phyloP scores from a whole-genome alignment of 2,329 filamentous ascomycete species.

The Coniochaeta pulveracea region DNA sequence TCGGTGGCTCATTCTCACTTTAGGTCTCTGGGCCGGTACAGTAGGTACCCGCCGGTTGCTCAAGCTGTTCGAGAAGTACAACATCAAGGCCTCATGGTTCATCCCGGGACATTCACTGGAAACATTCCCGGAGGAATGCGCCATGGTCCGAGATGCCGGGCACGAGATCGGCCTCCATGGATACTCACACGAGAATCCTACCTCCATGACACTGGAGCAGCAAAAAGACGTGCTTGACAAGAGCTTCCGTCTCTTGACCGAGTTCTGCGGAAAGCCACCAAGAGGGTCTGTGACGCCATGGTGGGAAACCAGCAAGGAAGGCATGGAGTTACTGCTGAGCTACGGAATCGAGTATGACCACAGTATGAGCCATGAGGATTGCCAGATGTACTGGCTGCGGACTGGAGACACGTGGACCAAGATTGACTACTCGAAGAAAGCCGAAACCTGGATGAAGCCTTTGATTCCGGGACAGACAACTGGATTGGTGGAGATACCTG shows the following conservation, averaged over 20 bases:
- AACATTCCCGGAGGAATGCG: slow-evolving; percentile 30
- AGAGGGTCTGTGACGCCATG: slow-evolving; percentile 62
- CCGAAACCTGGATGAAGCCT: slow-evolving; percentile 55
- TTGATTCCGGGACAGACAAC: slow-evolving; percentile 44
- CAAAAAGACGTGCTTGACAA: slow-evolving; percentile 66
- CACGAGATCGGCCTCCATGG: slow-evolving; percentile 36
- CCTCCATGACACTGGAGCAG: slow-evolving; percentile 58
- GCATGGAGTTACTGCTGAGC: slow-evolving; percentile 47
- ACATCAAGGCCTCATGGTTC: slow-evolving; percentile 53
- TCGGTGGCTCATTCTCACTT: not conserved
- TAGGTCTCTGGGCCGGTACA: slow-evolving; percentile 51
- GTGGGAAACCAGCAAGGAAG: slow-evolving; percentile 62
- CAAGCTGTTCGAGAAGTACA: slow-evolving; percentile 60
- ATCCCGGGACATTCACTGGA: slow-evolving; percentile 37
- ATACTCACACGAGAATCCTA: slow-evolving; percentile 23
- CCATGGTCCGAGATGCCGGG: slow-evolving; percentile 30
- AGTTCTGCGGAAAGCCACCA: slow-evolving; percentile 62
- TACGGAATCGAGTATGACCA: slow-evolving; percentile 62
- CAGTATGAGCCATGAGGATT: slow-evolving; percentile 53
- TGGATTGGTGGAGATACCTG: slow-evolving; percentile 52
- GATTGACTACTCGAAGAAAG: slow-evolving; percentile 51
- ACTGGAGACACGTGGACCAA: slow-evolving; percentile 54
- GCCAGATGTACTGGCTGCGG: slow-evolving; percentile 49
- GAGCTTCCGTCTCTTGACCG: slow-evolving; percentile 58
- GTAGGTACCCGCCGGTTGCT: slow-evolving; percentile 54